phyloP scores from a whole-genome alignment of 257 asterid species.

The Solanum arcanum region DNA sequence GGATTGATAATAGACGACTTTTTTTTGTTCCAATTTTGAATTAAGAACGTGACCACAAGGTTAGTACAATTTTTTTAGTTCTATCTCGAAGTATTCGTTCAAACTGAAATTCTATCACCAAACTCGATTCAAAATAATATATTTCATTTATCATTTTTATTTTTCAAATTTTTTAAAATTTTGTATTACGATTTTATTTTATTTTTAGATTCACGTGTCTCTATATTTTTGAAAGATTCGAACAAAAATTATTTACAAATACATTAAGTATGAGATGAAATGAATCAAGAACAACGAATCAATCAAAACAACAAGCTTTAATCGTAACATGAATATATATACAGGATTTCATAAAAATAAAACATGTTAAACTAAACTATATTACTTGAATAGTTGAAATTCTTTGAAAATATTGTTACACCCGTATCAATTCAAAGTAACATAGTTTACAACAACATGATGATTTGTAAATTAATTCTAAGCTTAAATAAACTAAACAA shows the following conservation, averaged over 20 bases:
- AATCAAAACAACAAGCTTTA: not conserved
- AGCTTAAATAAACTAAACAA: not conserved
- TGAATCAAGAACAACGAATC: not conserved
- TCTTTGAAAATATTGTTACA: rapidly evolving
- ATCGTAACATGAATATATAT: not conserved
- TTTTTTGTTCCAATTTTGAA: not conserved
- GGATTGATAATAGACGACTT: not conserved
- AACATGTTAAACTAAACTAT: not conserved
- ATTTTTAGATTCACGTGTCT: rapidly evolving
- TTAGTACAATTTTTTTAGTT: not conserved
- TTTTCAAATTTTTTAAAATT: not conserved
- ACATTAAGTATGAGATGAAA: not conserved
- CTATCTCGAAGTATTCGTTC: not conserved
- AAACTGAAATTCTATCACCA: not conserved
- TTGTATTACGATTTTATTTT: rapidly evolving
- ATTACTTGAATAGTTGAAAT: not conserved
- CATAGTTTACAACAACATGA: not conserved
- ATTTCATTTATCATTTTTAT: too few species aligned
- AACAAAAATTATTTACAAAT: not conserved
- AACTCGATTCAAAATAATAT: not conserved
- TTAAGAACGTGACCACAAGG: not conserved
- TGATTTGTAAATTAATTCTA: not conserved
- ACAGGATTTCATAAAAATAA: not conserved
- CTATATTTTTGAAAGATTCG: not conserved
- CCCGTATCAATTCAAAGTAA: not conserved